Evolutionary conservation across 257 asterid species (phyloP).

Genomic region (Nicotiana sylvestris): DNA sequence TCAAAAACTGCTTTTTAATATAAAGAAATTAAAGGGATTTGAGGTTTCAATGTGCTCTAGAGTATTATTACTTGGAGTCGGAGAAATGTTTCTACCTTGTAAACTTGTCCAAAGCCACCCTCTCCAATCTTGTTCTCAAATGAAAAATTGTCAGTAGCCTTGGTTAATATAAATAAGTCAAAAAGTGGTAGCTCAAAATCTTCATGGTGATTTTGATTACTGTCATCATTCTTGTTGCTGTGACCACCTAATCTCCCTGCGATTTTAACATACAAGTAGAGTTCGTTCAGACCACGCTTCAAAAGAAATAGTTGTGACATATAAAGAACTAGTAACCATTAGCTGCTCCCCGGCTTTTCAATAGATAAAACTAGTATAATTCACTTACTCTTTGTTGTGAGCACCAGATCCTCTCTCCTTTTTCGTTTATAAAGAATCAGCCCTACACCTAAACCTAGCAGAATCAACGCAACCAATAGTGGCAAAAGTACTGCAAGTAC

Average conservation of each 20-base stretch:
- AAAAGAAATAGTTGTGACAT: neutral
- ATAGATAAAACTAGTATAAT: too few species aligned
- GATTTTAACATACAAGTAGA: neutral
- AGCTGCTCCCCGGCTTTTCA: neutral
- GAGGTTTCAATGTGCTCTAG: neutral
- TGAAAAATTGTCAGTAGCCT: conserved; percentile 43
- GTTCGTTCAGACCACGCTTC: neutral
- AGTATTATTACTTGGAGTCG: neutral
- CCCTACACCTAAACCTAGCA: neutral
- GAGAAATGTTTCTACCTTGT: conserved; percentile 29
- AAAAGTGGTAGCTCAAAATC: conserved; percentile 38
- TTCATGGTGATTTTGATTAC: conserved; percentile 7
- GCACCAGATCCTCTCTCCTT: neutral
- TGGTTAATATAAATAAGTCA: conserved; percentile 19
- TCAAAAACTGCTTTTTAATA: neutral
- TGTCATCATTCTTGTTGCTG: neutral
- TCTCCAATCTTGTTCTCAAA: conserved; percentile 37
- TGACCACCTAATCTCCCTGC: neutral
- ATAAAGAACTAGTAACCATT: neutral
- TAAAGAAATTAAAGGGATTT: neutral
- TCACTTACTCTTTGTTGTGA: neutral
- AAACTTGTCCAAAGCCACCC: conserved; percentile 61
- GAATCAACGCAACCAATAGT: neutral
- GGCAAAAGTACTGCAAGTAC: conserved; percentile 7
- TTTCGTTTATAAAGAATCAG: neutral